These are phyloP conservation scores for Vanderwaltozyma yarrowii DNA, from an alignment of 805 yeast genomes.

Conservation along the genomic window DNA sequence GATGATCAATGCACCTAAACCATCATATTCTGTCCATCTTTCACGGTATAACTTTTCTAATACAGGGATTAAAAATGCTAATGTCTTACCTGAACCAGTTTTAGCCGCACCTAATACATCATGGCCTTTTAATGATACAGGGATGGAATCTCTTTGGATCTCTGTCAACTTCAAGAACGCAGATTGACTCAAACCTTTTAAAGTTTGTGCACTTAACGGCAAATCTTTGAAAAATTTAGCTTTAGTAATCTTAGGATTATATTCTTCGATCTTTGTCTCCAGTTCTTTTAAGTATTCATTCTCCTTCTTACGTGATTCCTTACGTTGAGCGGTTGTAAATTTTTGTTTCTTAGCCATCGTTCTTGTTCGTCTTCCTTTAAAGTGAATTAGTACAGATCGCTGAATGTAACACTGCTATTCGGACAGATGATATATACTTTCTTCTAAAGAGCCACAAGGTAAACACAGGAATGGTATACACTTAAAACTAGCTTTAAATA, in stretches of 20 bases:
- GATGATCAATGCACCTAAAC: constrained; percentile 80
- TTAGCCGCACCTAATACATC: constrained; percentile 84
- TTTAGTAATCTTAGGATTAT: constrained; percentile 34
- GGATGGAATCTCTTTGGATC: constrained; percentile 73
- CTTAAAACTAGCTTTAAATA: too few species aligned
- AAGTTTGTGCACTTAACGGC: constrained; percentile 58
- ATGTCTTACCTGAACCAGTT: constrained; percentile 79
- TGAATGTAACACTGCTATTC: too few species aligned
- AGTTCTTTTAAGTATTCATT: constrained; percentile 32
- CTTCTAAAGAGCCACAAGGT: too few species aligned
- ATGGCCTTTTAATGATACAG: constrained; percentile 61
- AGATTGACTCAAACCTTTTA: constrained; percentile 67
- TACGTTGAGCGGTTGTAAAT: constrained; percentile 29
- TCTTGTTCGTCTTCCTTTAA: too few species aligned
- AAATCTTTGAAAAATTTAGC: constrained; percentile 57
- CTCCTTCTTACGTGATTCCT: constrained; percentile 30
- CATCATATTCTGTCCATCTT: constrained; percentile 74
- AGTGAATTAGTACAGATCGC: too few species aligned
- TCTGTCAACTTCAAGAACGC: constrained; percentile 75
- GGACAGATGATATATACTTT: too few species aligned
- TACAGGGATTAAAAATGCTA: constrained; percentile 77
- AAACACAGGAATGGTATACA: too few species aligned
- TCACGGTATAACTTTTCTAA: constrained; percentile 59
- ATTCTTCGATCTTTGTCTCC: constrained; percentile 42
- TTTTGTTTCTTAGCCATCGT: constrained; percentile 32